phyloP scores from a whole-genome alignment of 352 stramenopile species.

The Phytophthora niederhauseri region DNA sequence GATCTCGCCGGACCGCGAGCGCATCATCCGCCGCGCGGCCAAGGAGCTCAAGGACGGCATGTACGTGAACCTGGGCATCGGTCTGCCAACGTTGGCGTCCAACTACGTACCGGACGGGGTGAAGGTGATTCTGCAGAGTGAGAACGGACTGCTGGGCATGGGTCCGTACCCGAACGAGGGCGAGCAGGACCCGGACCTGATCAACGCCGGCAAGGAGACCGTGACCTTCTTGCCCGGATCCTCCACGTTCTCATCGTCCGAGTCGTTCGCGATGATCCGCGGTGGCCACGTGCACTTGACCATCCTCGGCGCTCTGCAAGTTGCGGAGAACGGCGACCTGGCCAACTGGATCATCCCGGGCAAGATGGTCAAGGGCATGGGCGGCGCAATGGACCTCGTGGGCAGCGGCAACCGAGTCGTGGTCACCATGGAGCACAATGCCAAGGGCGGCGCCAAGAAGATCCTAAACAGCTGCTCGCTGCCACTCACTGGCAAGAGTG shows the following conservation, averaged over 20 bases:
- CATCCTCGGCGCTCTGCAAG: constrained; percentile 96
- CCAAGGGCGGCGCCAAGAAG: constrained; percentile 94
- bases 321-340: constrained; percentile 93
- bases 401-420: constrained; percentile 93
- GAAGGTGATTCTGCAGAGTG: constrained; percentile 95
- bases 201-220: constrained; percentile 98
- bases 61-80: constrained; percentile 98
- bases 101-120: constrained; percentile 96
- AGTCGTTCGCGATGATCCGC: constrained; percentile 98
- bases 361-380: constrained; percentile 98
- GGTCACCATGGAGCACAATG: constrained; percentile 98
- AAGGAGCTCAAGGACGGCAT: constrained; percentile 94
- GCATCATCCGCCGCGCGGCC: constrained; percentile 94
- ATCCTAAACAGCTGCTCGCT: constrained; percentile 95
- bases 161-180: constrained; percentile 91
- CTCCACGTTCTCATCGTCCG: constrained; percentile 93
- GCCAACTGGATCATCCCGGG: constrained; percentile 97
- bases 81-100: constrained; percentile 94
- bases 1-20: constrained; percentile 81
- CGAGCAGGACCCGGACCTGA: constrained; percentile 94
- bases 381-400: constrained; percentile 98
- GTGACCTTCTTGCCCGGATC: constrained; percentile 94
- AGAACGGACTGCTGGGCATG: constrained; percentile 97
- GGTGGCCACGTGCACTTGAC: constrained; percentile 96
- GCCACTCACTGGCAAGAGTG: constrained; percentile 94